A percentile compares a stretch with the other conserved stretches of the same genome.
These are phyloP conservation scores for Blastocystis sp. DNA, from an alignment of 352 stramenopile species.

Conservation along the genomic window DNA sequence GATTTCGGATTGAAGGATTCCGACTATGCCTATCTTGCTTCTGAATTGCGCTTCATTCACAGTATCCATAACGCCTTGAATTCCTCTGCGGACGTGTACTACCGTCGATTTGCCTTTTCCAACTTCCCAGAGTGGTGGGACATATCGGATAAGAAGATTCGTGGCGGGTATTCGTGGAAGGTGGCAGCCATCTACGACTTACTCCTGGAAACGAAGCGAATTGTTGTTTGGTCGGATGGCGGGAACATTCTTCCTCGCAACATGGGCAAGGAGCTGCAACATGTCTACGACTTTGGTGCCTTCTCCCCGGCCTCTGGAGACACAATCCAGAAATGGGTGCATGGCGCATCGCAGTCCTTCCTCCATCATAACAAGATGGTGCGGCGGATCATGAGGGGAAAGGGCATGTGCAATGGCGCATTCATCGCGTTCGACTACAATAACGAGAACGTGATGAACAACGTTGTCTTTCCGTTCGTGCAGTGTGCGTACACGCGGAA, in stretches of 20 bases:
- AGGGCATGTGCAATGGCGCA: slow-evolving; percentile 44
- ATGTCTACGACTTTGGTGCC: background rate
- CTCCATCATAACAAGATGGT: slow-evolving; percentile 13
- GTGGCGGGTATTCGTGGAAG: slow-evolving; percentile 46
- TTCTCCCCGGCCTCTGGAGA: slow-evolving; percentile 26
- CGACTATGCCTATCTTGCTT: background rate
- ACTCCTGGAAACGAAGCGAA: background rate
- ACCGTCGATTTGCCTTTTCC: slow-evolving; percentile 37
- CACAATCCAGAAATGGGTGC: slow-evolving; percentile 14
- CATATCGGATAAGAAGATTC: background rate
- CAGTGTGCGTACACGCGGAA: slow-evolving; percentile 40
- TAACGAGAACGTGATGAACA: slow-evolving; percentile 33
- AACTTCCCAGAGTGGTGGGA: slow-evolving; percentile 36
- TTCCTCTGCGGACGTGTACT: slow-evolving; percentile 37
- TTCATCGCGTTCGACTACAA: slow-evolving; percentile 39
- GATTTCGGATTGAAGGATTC: slow-evolving; percentile 24
- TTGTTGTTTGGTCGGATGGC: slow-evolving; percentile 31
- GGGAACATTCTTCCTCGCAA: slow-evolving; percentile 1
- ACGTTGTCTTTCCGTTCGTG: slow-evolving; percentile 30
- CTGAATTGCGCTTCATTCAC: background rate
- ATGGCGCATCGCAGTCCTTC: slow-evolving; percentile 5
- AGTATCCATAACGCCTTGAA: background rate
- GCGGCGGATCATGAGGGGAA: slow-evolving; percentile 20
- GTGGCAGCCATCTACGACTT: slow-evolving; percentile 33
- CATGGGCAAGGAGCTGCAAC: background rate